phyloP scores from a whole-genome alignment of 2,329 filamentous ascomycete species.

The Chrysoporthe cubensis region DNA sequence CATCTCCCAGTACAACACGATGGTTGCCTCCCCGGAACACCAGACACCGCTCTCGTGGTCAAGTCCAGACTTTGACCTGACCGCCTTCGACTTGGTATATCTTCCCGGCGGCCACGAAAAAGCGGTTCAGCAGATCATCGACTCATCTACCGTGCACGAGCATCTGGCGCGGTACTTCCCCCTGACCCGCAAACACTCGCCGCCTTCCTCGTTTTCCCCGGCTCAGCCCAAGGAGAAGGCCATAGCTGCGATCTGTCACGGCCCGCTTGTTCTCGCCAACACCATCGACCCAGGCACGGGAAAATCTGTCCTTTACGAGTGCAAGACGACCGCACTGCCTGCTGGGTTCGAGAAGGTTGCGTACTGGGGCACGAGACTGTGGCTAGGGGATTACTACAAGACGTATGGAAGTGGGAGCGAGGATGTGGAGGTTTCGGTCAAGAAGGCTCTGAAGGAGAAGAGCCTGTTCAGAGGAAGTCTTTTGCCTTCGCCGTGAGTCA shows the following conservation, averaged over 20 bases:
- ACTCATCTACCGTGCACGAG: constrained; percentile 48
- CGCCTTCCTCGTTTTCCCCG: not conserved
- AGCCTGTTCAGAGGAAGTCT: constrained; percentile 51
- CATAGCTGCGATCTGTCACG: constrained; percentile 56
- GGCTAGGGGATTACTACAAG: constrained; percentile 61
- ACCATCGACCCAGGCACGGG: constrained; percentile 43
- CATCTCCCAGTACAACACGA: constrained; percentile 46
- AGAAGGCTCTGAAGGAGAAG: constrained; percentile 42
- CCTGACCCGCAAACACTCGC: constrained; percentile 43
- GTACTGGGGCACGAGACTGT: constrained; percentile 52
- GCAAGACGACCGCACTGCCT: constrained; percentile 53
- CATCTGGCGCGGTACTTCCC: constrained; percentile 53
- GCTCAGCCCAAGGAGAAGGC: constrained; percentile 43
- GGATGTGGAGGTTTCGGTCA: constrained; percentile 43
- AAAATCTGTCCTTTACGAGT: constrained; percentile 51
- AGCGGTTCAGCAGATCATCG: constrained; percentile 54
- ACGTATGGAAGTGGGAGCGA: constrained; percentile 56
- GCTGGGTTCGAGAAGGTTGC: constrained; percentile 52
- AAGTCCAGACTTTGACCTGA: constrained; percentile 47
- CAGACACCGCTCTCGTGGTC: constrained; percentile 50
- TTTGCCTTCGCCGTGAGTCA: constrained; percentile 44
- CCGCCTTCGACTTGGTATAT: constrained; percentile 52
- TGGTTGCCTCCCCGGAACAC: constrained; percentile 48
- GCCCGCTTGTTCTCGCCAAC: constrained; percentile 54
- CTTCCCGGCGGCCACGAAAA: constrained; percentile 59